phyloP scores from a whole-genome alignment of 306 rosid genomes.

The Hippophae rhamnoides region DNA sequence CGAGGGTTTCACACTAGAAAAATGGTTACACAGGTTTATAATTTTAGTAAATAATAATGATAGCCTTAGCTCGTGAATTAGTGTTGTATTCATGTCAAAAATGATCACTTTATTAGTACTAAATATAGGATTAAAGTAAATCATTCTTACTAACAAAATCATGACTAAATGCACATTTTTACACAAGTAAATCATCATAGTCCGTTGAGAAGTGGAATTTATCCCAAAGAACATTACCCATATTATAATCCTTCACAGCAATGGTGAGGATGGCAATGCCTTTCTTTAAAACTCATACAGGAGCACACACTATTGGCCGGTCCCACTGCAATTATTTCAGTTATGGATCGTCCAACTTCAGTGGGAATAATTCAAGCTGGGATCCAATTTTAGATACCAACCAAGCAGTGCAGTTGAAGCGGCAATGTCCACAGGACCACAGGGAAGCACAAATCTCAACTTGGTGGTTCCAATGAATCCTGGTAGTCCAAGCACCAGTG shows the following conservation, averaged over 20 bases:
- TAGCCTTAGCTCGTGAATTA: background rate
- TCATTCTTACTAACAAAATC: too few species aligned
- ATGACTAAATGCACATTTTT: too few species aligned
- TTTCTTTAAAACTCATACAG: constrained; percentile 16
- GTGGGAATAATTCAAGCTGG: constrained; percentile 26
- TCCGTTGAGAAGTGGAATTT: background rate
- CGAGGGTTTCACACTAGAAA: constrained; percentile 65
- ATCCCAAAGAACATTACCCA: background rate
- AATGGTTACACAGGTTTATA: constrained; percentile 60
- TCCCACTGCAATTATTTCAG: constrained; percentile 56
- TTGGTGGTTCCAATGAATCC: constrained; percentile 57
- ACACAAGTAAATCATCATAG: too few species aligned
- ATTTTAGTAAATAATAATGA: background rate
- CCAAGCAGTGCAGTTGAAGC: constrained; percentile 42
- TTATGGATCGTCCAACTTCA: constrained; percentile 55
- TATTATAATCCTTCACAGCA: too few species aligned
- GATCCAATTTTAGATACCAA: constrained; percentile 55
- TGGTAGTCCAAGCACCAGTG: constrained; percentile 32
- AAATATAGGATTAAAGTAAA: too few species aligned
- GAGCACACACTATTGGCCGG: constrained; percentile 68
- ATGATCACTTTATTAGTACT: background rate
- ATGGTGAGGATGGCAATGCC: background rate
- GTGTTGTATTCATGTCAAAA: background rate
- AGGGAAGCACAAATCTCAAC: constrained; percentile 36
- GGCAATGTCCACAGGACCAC: constrained; percentile 55